Conservation (phyloP, 345 rosid genomes). For the Euphorbia pulcherrima region DNA sequence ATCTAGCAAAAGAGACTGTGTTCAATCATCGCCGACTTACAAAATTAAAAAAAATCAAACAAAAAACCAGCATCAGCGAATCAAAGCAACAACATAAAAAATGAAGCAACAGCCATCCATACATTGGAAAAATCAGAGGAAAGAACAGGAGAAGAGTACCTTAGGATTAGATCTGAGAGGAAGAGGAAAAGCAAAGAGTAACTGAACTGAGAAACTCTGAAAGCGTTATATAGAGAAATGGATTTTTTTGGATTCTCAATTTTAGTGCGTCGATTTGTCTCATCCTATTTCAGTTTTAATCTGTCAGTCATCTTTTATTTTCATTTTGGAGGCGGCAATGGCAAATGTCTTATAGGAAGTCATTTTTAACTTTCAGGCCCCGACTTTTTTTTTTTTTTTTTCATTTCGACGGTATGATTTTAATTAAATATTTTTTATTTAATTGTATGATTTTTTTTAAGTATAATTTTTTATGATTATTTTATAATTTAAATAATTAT, state of each 20-base stretch:
- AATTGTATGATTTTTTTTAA: too few relatives aligned
- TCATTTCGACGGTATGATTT: too few relatives aligned
- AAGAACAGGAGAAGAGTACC: neutral
- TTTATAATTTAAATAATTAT: too few relatives aligned
- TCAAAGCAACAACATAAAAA: neutral
- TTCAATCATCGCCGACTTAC: neutral
- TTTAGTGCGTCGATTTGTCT: neutral
- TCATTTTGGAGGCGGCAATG: neutral
- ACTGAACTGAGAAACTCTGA: neutral
- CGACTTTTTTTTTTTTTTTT: neutral
- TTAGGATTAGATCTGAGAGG: slow-evolving; percentile 7
- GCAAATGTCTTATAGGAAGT: too few relatives aligned
- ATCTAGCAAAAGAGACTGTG: neutral
- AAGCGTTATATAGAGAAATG: neutral
- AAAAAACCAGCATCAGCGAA: neutral
- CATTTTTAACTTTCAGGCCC: too few relatives aligned
- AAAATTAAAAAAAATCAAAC: neutral
- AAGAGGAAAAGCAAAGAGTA: neutral
- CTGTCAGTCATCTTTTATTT: neutral
- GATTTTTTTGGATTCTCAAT: neutral
- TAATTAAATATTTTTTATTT: too few relatives aligned
- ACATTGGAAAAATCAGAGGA: too few relatives aligned
- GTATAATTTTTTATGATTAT: too few relatives aligned
- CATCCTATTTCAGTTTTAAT: neutral
- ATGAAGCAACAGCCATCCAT: neutral